A percentile compares a stretch with the other conserved stretches of the same genome.
Evolutionary conservation across 371 early-diverging fungal genomes (phyloP).

Genomic region (Dentiscutata heterogama): DNA sequence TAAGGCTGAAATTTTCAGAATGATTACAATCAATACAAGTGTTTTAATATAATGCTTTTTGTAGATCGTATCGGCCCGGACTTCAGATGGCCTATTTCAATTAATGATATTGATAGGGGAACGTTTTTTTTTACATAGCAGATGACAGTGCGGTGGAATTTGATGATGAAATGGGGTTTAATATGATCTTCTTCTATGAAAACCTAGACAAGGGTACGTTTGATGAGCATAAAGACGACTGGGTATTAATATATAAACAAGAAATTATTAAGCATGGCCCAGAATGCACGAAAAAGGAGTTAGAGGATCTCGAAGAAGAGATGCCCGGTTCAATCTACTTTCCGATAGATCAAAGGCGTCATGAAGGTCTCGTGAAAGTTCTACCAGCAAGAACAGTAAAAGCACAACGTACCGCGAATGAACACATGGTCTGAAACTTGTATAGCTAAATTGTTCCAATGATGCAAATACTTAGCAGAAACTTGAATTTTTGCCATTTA

Average conservation of each 20-base stretch:
- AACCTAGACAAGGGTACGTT: slow-evolving; percentile 8
- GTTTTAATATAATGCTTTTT: neutral
- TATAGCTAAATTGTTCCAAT: neutral
- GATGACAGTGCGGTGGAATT: neutral
- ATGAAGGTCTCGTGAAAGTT: neutral
- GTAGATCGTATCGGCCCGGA: neutral
- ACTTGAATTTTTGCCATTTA: no score
- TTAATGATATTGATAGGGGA: neutral
- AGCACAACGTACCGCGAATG: neutral
- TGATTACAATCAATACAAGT: neutral
- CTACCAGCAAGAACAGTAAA: slow-evolving; percentile 4
- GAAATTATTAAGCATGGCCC: neutral
- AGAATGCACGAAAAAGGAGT: slow-evolving; percentile 5
- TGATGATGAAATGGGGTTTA: neutral
- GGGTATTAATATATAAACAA: slow-evolving; percentile 25
- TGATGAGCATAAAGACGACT: slow-evolving; percentile 10
- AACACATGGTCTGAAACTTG: slow-evolving; percentile 18
- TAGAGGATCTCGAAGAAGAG: slow-evolving; percentile 19
- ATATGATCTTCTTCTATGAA: neutral
- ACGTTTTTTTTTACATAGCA: neutral
- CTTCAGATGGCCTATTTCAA: slow-evolving; percentile 10
- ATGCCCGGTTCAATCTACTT: slow-evolving; percentile 14
- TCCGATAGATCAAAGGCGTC: slow-evolving; percentile 10
- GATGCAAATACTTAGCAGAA: neutral
- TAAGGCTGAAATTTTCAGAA: slow-evolving; percentile 5